Conservation (phyloP, 352 stramenopile genomes). For the Phytophthora rubi region DNA sequence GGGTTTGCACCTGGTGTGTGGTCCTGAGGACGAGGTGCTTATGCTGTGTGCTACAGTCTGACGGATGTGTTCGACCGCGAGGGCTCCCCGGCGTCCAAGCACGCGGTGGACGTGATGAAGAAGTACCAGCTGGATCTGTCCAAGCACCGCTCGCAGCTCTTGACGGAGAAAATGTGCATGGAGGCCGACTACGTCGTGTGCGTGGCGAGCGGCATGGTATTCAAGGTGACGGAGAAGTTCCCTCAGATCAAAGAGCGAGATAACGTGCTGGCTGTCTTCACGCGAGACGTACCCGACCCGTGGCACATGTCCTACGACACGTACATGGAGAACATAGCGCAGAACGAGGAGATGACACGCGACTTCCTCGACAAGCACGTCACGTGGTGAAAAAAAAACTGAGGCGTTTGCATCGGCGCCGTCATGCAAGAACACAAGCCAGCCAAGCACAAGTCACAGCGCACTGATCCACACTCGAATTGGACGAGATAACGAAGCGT, state of each 20-base stretch:
- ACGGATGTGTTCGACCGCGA: constrained; percentile 76
- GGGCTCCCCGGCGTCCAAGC: constrained; percentile 66
- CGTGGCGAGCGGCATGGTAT: constrained; percentile 64
- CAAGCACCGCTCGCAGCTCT: constrained; percentile 64
- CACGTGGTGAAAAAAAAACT: constrained; percentile 37
- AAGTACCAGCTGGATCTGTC: constrained; percentile 82
- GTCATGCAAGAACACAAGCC: background rate
- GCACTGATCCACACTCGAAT: background rate
- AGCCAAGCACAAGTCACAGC: background rate
- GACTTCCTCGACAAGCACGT: constrained; percentile 77
- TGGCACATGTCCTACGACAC: constrained; percentile 88
- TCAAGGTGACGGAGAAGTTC: constrained; percentile 74
- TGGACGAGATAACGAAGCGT: background rate
- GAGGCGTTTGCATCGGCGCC: background rate
- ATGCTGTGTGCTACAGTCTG: constrained; percentile 43
- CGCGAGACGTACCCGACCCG: constrained; percentile 73
- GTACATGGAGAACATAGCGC: constrained; percentile 82
- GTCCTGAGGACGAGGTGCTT: background rate
- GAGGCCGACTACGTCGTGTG: constrained; percentile 79
- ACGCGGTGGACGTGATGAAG: constrained; percentile 70
- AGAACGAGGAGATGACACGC: constrained; percentile 76
- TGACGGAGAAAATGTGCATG: constrained; percentile 71
- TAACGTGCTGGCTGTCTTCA: constrained; percentile 62
- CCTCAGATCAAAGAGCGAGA: constrained; percentile 62
- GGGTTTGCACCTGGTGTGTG: background rate